phyloP scores from a whole-genome alignment of 225 moss, liverwort and hornwort genomes.

The Pseudoscleropodium purum region DNA sequence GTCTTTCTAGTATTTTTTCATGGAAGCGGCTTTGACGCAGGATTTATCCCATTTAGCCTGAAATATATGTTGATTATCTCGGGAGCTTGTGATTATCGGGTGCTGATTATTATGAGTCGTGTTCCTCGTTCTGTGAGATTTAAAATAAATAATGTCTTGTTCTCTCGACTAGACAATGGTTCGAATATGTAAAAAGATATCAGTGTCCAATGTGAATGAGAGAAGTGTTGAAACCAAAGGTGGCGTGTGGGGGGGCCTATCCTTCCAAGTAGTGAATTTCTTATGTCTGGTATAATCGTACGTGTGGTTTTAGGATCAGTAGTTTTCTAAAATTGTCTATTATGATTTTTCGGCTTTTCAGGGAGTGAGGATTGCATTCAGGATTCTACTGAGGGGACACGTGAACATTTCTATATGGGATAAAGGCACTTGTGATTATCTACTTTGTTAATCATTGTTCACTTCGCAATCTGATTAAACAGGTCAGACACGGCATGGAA shows the following conservation, averaged over 20 bases:
- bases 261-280: background rate
- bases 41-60: background rate
- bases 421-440: background rate
- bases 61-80: background rate
- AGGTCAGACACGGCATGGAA: slow-evolving; percentile 99
- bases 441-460: background rate
- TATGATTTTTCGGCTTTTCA: background rate
- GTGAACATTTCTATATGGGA: background rate
- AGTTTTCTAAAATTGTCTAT: background rate
- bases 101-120: background rate
- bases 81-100: background rate
- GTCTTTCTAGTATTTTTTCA: background rate
- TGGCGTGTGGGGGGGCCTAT: background rate
- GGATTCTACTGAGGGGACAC: background rate
- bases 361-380: background rate
- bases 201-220: background rate
- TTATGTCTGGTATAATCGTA: background rate
- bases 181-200: too few species aligned
- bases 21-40: background rate
- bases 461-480: background rate
- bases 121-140: background rate
- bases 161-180: background rate
- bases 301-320: background rate
- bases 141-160: background rate
- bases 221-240: background rate